phyloP scores from a whole-genome alignment of 2,329 filamentous ascomycete genomes.

The Alternaria ventricosa region DNA sequence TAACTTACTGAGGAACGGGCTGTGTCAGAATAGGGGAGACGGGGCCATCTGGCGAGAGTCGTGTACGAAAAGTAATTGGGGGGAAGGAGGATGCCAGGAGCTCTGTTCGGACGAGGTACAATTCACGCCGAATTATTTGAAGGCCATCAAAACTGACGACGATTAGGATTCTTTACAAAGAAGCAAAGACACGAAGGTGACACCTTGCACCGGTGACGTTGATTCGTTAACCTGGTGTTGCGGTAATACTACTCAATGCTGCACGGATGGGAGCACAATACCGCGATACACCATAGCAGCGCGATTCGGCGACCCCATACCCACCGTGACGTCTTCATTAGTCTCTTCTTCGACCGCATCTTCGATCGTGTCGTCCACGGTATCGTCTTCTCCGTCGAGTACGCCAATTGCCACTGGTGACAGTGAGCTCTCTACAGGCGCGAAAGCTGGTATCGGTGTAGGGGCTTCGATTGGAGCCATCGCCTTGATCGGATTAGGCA shows the following conservation, averaged over 20 bases:
- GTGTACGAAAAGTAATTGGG: slow-evolving; percentile 11
- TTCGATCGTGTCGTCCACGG: not conserved
- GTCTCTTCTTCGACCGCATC: not conserved
- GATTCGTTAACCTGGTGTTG: slow-evolving; percentile 1
- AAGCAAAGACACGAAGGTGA: not conserved
- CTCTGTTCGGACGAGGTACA: slow-evolving; percentile 15
- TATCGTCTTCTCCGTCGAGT: not conserved
- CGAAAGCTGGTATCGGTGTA: slow-evolving; percentile 9
- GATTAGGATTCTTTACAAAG: not conserved
- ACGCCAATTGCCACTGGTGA: not conserved
- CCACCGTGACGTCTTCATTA: not conserved
- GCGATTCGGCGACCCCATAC: slow-evolving; percentile 12
- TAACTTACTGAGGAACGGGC: not conserved
- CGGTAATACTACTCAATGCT: not conserved
- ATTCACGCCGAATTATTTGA: not conserved
- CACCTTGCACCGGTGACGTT: not conserved
- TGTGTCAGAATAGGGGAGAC: not conserved
- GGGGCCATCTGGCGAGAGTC: slow-evolving; percentile 3
- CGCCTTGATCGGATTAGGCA: slow-evolving; percentile 4
- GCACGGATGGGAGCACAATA: not conserved
- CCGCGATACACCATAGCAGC: slow-evolving; percentile 8
- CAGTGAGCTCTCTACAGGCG: not conserved
- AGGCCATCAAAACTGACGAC: not conserved
- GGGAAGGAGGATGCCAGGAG: slow-evolving; percentile 14
- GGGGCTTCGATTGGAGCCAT: slow-evolving; percentile 6